Evolutionary conservation across 2,329 filamentous ascomycete genomes (phyloP), one percentile per base, ranked within the genome.

Genomic region (Fonsecaea multimorphosa): DNA sequence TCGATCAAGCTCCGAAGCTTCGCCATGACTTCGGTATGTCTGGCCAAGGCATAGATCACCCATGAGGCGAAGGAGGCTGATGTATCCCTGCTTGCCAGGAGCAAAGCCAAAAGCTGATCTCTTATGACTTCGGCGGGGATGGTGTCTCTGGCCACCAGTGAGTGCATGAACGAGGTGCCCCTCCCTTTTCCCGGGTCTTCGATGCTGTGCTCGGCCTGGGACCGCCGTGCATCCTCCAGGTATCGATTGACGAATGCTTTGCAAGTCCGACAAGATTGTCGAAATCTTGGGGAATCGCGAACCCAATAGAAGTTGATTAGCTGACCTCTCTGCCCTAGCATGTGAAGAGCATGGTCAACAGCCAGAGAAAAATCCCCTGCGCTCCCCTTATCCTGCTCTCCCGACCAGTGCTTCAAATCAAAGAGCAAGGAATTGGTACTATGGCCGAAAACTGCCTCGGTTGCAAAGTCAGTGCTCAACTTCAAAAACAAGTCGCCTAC

Each of bases 361-460:
- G 64, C 60, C 61, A 55, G 40, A 12, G 62, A 60, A 57, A 64
- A 64, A 19, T 64, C 62, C 32, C 55, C 24, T 19, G 57, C 51
- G 29, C 56, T 60, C 11, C 56, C 56, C 51, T 56, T 36, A 27
- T 54, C 36, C 38, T 55, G 59, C 36, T 59, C 29, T n/a, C 27
- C 62, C 9, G 62, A 60, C 56, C 24, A 40, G 24, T 60, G 49
- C 27, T 56, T 49, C 29, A 32, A 27, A n/a, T 58, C 59, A 11
- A 46, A 54, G 34, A 76, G 75, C 34, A 86, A 72, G 11, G 81
- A 82, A 66, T 82, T 77, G 2, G 83, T 82, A 54, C 82, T 85
- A 54, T 86, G 79, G 6, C 89, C 88, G 52, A 91, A 87, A 2
- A 91, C 77, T 68, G 91, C 89, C 53, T 88, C 86, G 0, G 87